Evolutionary conservation across 345 rosid species (phyloP).

Genomic region (Cardamine occulta): DNA sequence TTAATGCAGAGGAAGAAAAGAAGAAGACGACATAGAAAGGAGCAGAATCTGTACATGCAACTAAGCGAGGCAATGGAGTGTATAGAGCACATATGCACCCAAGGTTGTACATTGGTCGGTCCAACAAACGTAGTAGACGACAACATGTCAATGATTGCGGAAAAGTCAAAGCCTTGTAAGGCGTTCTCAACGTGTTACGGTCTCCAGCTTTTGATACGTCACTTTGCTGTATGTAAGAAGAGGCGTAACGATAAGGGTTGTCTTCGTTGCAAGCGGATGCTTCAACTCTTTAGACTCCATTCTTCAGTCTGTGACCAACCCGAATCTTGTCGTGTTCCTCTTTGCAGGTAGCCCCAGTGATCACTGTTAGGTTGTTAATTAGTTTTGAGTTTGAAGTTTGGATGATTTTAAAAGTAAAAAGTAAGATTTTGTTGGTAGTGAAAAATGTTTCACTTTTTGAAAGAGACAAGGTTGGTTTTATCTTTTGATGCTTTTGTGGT

Average conservation of each 20-base stretch:
- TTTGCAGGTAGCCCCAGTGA: conserved; percentile 50
- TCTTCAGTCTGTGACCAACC: conserved; percentile 66
- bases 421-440: neutral
- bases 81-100: conserved; percentile 82
- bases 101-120: conserved; percentile 80
- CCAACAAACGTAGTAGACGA: conserved; percentile 52
- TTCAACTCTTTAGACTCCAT: conserved; percentile 91
- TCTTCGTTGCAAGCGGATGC: conserved; percentile 74
- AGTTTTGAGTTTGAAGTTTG: neutral
- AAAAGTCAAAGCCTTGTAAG: conserved; percentile 52
- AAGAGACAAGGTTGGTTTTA: conserved; percentile 14
- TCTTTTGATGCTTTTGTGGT: conserved; percentile 5
- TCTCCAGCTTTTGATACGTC: conserved; percentile 69
- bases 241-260: conserved; percentile 67
- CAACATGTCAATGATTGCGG: conserved; percentile 5
- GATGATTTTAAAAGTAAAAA: neutral
- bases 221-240: conserved; percentile 66
- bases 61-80: conserved; percentile 87
- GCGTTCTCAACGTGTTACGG: conserved; percentile 73
- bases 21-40: conserved; percentile 52
- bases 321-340: conserved; percentile 76
- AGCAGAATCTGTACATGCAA: conserved; percentile 63
- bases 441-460: conserved; percentile 6
- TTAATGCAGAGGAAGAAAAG: conserved; percentile 72
- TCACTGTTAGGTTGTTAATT: neutral